Evolutionary conservation across 768 basidiomycete species (phyloP), one percentile per base, ranked within the genome.

Genomic region (Leccinum truebloodii): DNA sequence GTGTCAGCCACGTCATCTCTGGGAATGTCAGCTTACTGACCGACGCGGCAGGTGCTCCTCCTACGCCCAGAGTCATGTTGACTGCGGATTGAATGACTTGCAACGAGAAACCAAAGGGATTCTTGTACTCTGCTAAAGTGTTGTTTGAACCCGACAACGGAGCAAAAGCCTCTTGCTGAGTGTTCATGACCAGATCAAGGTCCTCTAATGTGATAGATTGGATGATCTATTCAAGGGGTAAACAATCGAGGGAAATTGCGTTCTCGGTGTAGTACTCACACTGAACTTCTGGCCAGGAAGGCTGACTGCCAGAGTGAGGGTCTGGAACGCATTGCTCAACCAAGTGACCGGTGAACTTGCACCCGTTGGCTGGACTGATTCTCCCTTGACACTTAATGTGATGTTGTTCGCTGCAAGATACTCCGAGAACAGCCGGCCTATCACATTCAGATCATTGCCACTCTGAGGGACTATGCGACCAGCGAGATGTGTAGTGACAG

Each of bases 31-130:
- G 37, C 26, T 22, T 14, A 59, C 77, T 58, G 69, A 88, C 86
- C 71, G 80, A 72, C 30, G 87, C 87, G 39, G 83, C 78, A 59
- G 84, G 74, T 28, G 76, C 69, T 5, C 86, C 85, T 22, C 76
- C 75, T 6, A 73, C 73, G 18, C 73, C 76, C 51, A 91, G 71
- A 52, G 77, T 77, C 63, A 90, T 81, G 24, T 80, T 79, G 66
- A 89, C 79, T 1, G 80, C 78, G 2, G 84, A 76, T 63, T 82
- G 77, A 12, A 85, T 70, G 24, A 88, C 86, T 66, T 89, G 87
- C 56, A 90, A 69, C 12, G 85, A 83, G 74, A 91, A 91, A 4
- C 89, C 89, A 69, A 90, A 90, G 1, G 89, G 89, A 72, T 90
- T 91, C 71, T 82, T 83, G 71, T 87, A 88, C 63, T 78, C 74